Conservation (phyloP, 2,329 filamentous ascomycete species). For the Ustulina deusta region DNA sequence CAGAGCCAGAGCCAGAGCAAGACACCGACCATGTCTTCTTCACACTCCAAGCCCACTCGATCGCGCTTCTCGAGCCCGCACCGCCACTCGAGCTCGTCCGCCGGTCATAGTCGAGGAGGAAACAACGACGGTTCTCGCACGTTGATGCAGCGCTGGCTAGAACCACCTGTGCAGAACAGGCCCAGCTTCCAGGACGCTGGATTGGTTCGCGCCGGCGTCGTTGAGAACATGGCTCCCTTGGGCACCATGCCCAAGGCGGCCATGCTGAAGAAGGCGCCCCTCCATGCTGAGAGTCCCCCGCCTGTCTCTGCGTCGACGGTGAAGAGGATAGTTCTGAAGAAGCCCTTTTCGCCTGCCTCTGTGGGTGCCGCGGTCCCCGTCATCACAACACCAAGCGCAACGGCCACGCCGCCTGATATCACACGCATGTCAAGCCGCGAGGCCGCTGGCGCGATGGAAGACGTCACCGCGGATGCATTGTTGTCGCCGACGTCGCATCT, state of each 20-base stretch:
- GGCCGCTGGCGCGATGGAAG: slow-evolving; percentile 18
- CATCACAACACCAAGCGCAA: slow-evolving; percentile 47
- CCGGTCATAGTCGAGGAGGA: slow-evolving; percentile 42
- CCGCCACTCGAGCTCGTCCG: slow-evolving; percentile 54
- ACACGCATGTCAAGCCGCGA: slow-evolving; percentile 38
- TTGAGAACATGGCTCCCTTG: slow-evolving; percentile 86
- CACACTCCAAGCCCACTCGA: slow-evolving; percentile 51
- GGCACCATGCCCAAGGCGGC: slow-evolving; percentile 76
- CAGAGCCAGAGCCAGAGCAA: slow-evolving; percentile 15
- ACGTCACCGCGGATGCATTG: slow-evolving; percentile 28
- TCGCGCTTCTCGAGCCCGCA: slow-evolving; percentile 69
- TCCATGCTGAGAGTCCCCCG: slow-evolving; percentile 49
- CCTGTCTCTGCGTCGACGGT: slow-evolving; percentile 38
- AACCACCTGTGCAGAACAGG: slow-evolving; percentile 69
- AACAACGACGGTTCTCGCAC: slow-evolving; percentile 55
- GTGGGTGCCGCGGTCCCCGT: slow-evolving; percentile 7
- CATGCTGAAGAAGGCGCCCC: slow-evolving; percentile 65
- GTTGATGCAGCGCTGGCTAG: slow-evolving; percentile 69
- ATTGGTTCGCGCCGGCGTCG: slow-evolving; percentile 78
- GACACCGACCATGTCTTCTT: slow-evolving; percentile 42
- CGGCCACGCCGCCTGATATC: slow-evolving; percentile 45
- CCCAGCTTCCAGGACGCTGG: slow-evolving; percentile 84
- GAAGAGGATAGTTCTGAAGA: slow-evolving; percentile 51
- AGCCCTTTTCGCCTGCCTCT: slow-evolving; percentile 38
- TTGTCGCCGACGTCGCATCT: slow-evolving; percentile 44